Evolutionary conservation across 345 rosid genomes (phyloP).

Genomic region (Salix suchowensis): DNA sequence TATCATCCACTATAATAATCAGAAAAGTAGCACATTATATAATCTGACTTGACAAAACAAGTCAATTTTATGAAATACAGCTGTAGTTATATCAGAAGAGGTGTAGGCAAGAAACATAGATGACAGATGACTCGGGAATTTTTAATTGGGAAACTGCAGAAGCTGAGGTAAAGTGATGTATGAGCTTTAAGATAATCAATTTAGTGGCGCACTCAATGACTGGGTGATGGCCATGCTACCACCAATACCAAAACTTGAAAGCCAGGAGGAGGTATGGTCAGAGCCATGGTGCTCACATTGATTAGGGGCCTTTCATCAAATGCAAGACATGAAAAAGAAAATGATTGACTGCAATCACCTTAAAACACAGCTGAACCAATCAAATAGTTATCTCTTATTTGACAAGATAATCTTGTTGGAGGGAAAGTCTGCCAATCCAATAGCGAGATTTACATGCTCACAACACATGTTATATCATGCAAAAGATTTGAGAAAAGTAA

Average conservation of each 20-base stretch:
- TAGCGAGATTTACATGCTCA: not conserved
- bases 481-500: not conserved
- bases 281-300: not conserved
- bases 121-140: not conserved
- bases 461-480: not conserved
- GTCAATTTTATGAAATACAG: not conserved
- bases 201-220: not conserved
- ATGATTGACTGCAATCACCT: slow-evolving; percentile 9
- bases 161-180: not conserved
- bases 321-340: not conserved
- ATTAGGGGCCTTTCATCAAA: not conserved
- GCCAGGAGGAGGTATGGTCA: not conserved
- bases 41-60: not conserved
- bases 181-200: not conserved
- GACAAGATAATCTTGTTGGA: slow-evolving; percentile 7
- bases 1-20: not conserved
- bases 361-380: slow-evolving; percentile 10
- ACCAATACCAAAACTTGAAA: not conserved
- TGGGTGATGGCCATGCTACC: not conserved
- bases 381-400: slow-evolving; percentile 11
- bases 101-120: not conserved
- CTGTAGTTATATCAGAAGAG: not conserved
- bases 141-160: not conserved
- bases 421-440: slow-evolving; percentile 13
- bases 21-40: not conserved